These are phyloP conservation scores for Fusarium mexicanum DNA, from an alignment of 2,329 filamentous ascomycete genomes.

Conservation along the genomic window DNA sequence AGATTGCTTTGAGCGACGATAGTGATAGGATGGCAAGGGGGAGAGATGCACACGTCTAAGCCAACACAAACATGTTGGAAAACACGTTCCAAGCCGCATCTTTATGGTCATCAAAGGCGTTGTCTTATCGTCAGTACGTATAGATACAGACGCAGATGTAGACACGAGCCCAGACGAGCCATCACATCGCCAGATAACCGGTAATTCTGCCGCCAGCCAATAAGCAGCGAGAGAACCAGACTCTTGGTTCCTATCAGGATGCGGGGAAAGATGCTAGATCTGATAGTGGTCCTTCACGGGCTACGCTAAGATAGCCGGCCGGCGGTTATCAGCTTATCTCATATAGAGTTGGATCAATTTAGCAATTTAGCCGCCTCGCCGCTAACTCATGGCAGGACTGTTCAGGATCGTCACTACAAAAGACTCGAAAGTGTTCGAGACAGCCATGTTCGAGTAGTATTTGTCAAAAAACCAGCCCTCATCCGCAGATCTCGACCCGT, in stretches of 20 bases:
- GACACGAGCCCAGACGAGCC: not conserved
- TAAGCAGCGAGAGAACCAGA: not conserved
- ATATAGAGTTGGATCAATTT: not conserved
- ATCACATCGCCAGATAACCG: not conserved
- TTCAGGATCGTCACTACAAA: not conserved
- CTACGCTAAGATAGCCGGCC: not conserved
- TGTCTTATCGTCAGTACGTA: not conserved
- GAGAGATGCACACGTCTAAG: not conserved
- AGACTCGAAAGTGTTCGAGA: not conserved
- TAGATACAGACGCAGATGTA: not conserved
- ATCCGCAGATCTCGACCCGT: not conserved
- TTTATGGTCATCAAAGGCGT: not conserved
- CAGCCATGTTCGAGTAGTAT: not conserved
- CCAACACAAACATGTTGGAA: not conserved
- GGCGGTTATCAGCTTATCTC: not conserved
- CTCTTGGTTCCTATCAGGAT: not conserved
- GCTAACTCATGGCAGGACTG: not conserved
- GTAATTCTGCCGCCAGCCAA: not conserved
- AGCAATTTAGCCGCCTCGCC: not conserved
- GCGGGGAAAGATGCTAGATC: not conserved
- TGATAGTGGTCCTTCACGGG: fast-evolving
- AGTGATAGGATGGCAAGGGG: not conserved
- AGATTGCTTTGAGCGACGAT: not conserved
- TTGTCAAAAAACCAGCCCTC: not conserved
- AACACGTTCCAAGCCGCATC: not conserved